Evolutionary conservation across 306 rosid genomes (phyloP), one percentile per base, ranked within the genome.

Genomic region (Arachis hypogaea): DNA sequence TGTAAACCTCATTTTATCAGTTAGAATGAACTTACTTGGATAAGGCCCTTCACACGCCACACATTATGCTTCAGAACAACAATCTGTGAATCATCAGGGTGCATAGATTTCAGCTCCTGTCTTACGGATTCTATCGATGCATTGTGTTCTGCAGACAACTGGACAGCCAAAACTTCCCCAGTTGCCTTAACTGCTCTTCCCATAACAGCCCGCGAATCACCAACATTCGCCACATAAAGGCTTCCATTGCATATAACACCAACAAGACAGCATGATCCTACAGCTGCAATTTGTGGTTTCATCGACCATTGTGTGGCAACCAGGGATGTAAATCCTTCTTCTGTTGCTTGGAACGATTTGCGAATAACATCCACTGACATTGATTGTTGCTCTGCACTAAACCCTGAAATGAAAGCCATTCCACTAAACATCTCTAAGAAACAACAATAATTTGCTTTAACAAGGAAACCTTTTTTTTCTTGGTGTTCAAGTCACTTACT

Each of bases 121-220:
- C 98, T 85, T 54, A 85, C 83, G 12, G 96, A 87, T 73, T 90
- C 98, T 68, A 90, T 84, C 33, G 86, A 72, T 3, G 86, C 98
- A 86, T 88, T 93, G 77, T 93, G 98, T 82, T 90, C 95, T 7
- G 88, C 46, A 11, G 96, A 93, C 74, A 90, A 75, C 68, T 93
- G 96, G 51, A 75, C 80, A 59, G 96, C 82, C 72, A 88, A 84
- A 82, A 90, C 91, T 82, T 90, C 93, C 7, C 96, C 98, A 2
- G 96, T 93, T 72, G 91, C 93, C 76, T 80, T 85, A 64, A 85
- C 89, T 10, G 59, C 72, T 85, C 95, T 93, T 77, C 95, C 98
- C 91, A 92, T 73, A 72, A 93, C 96, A 54, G 98, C 96, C 52
- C 96, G 89, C 69, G 98, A 93, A 85, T 93, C 98, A 12, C 98